These are phyloP conservation scores for Fabrea salina DNA, from an alignment of 169 alveolate species.

Conservation along the genomic window DNA sequence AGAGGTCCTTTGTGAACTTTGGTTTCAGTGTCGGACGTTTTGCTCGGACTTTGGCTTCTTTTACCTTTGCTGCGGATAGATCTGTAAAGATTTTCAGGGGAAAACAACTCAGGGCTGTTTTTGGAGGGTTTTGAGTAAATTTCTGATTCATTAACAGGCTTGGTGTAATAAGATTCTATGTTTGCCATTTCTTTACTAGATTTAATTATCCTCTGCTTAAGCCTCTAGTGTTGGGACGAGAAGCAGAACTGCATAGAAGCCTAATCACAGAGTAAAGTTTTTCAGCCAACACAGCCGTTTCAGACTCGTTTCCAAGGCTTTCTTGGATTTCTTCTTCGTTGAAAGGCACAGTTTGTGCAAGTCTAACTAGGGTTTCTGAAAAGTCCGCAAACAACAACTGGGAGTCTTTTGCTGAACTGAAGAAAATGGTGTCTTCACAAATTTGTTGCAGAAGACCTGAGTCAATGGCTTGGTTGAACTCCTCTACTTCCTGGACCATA, in stretches of 20 bases:
- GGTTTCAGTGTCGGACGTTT: no score
- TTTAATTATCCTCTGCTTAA: conserved; percentile 5
- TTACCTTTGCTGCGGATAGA: no score
- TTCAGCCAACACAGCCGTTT: conserved; percentile 25
- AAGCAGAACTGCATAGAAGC: not conserved
- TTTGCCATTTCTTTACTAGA: no score
- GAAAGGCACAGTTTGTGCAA: conserved; percentile 29
- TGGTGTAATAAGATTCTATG: no score
- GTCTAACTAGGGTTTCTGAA: conserved; percentile 22
- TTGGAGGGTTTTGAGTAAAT: no score
- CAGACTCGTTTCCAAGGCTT: conserved; percentile 7
- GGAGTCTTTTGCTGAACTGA: not conserved
- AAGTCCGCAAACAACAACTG: conserved; percentile 22
- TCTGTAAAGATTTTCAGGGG: no score
- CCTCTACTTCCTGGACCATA: not conserved
- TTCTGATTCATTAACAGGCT: no score
- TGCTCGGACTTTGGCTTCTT: no score
- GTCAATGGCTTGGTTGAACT: conserved; percentile 2
- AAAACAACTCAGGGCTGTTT: no score
- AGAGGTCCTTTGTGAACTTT: no score
- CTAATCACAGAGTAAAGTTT: conserved; percentile 23
- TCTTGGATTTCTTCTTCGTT: conserved; percentile 31
- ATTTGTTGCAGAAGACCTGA: not conserved
- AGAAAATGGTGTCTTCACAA: conserved; percentile 26
- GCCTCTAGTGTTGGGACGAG: not conserved